Base-by-base conservation (phyloP, 352 stramenopile genomes). In the Phytophthora brassicae region DNA sequence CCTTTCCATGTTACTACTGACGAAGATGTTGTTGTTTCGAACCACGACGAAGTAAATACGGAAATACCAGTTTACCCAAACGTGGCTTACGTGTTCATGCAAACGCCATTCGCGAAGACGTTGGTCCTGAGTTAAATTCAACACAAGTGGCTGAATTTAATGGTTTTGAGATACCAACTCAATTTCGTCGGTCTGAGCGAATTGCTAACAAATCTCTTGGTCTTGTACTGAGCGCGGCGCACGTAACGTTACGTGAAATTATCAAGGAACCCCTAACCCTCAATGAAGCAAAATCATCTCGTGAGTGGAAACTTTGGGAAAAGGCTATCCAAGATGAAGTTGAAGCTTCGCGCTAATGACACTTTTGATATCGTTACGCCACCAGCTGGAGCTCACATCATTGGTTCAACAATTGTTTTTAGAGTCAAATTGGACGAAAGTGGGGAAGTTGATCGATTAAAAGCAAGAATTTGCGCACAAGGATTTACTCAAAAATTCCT, bases 291-390 rank as follows among this genome's bases (percentile, higher is more conserved):
- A 17, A 14, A 17, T 4, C 17, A 3, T 60, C 49, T 0, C 46
- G 35, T 0, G 14, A 62, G 1, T 58, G 51, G 45, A 3, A 28
- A 3, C n/a, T 11, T 1, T 61, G 51, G 51, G 51, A 56, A 20
- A 45, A 31, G 1, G 51, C 59, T 11, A 53, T 67, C 12, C 19
- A 13, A 6, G 35, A 56, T 1, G 44, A 57, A 16, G 48, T 57
- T 8, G 5, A 36, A 20, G 51, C 51, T 68, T 0, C 16, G 28
- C 0, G 45, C 19, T 3, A 62, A 57, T 20, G 52, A 68, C 1
- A 64, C 60, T 0, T 68, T 63, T 5, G 45, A 59, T 0, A 2
- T 59, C 2, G 52, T 65, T 2, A 49, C 60, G 2, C 42, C 55
- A 14, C 48, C 61, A 14, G 24, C 47, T 0, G 42, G n/a, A 12